Percentiles rank a stretch among this genome's conserved stretches.
Evolutionary conservation across 1,139 yeast species (phyloP).

Genomic region (Kodamaea sp.): DNA sequence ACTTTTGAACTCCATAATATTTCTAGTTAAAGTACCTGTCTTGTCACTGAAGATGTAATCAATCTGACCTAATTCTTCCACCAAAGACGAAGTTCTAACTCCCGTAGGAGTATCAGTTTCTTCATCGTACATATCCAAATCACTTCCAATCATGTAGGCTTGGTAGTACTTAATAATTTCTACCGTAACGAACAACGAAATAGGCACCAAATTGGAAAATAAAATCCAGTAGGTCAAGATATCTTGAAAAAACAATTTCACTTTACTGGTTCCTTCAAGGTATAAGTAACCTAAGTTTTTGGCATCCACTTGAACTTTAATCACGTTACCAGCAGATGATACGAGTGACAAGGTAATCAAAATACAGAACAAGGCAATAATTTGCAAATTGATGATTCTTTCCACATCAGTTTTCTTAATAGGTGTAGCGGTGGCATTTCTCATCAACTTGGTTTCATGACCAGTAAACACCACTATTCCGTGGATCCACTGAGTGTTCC

Average conservation of each 20-base stretch:
- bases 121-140: constrained; percentile 87
- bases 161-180: constrained; percentile 95
- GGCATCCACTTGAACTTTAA: constrained; percentile 60
- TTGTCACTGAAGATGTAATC: constrained; percentile 95
- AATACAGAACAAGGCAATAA: constrained; percentile 81
- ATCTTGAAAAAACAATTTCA: constrained; percentile 77
- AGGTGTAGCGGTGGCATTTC: constrained; percentile 98
- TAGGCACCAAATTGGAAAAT: constrained; percentile 93
- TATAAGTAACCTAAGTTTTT: constrained; percentile 61
- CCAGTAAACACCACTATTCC: constrained; percentile 96
- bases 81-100: constrained; percentile 91
- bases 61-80: constrained; percentile 95
- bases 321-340: constrained; percentile 86
- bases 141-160: constrained; percentile 91
- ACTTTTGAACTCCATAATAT: constrained; percentile 94
- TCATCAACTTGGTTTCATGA: constrained; percentile 96
- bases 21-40: constrained; percentile 93
- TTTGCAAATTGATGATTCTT: constrained; percentile 89
- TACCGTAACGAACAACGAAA: constrained; percentile 91
- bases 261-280: constrained; percentile 69
- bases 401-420: constrained; percentile 97
- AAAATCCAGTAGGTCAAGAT: constrained; percentile 93
- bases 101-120: constrained; percentile 92
- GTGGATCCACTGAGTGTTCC: constrained; percentile 94
- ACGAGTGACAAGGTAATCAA: constrained; percentile 73